Evolutionary conservation across 768 basidiomycete species (phyloP).

Genomic region (Mycena leptocephala): DNA sequence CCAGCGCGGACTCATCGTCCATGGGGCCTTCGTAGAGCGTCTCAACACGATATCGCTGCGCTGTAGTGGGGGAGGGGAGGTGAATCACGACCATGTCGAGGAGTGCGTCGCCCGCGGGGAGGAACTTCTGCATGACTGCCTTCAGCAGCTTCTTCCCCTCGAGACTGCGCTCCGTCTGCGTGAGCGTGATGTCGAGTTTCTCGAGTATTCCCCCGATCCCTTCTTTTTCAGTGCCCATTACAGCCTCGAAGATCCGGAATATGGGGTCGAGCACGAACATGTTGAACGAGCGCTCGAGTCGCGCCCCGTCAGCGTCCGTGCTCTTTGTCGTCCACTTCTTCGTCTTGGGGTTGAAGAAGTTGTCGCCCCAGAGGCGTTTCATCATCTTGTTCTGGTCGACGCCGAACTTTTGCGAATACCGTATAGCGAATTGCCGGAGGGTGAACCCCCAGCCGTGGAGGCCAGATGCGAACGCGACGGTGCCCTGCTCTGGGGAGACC

Average conservation of each 20-base stretch:
- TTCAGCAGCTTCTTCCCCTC: constrained; percentile 97
- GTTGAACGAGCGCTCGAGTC: constrained; percentile 98
- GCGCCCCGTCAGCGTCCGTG: constrained; percentile 84
- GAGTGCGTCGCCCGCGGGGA: constrained; percentile 98
- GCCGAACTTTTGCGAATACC: constrained; percentile 99
- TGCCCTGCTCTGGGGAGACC: constrained; percentile 98
- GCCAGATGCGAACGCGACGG: constrained; percentile 98
- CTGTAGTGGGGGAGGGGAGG: constrained; percentile 96
- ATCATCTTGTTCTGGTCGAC: constrained; percentile 99
- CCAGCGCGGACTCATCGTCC: constrained; percentile 99
- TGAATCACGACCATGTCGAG: constrained; percentile 99
- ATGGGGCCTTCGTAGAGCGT: constrained; percentile 99
- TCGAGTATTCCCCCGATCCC: constrained; percentile 86
- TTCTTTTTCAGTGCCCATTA: constrained; percentile 99
- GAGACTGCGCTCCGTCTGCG: constrained; percentile 88
- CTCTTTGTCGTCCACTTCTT: constrained; percentile 94
- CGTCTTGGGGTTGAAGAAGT: constrained; percentile 97
- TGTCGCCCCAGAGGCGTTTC: constrained; percentile 81
- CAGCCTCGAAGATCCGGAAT: constrained; percentile 96
- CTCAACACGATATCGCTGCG: constrained; percentile 98
- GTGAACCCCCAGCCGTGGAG: constrained; percentile 99
- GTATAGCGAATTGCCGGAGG: constrained; percentile 94
- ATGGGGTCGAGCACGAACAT: constrained; percentile 99
- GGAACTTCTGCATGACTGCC: constrained; percentile 98
- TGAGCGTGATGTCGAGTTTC: constrained; percentile 94